These are phyloP conservation scores for Ascochyta viciae-villosae DNA, from an alignment of 2,329 filamentous ascomycete species.

Conservation along the genomic window DNA sequence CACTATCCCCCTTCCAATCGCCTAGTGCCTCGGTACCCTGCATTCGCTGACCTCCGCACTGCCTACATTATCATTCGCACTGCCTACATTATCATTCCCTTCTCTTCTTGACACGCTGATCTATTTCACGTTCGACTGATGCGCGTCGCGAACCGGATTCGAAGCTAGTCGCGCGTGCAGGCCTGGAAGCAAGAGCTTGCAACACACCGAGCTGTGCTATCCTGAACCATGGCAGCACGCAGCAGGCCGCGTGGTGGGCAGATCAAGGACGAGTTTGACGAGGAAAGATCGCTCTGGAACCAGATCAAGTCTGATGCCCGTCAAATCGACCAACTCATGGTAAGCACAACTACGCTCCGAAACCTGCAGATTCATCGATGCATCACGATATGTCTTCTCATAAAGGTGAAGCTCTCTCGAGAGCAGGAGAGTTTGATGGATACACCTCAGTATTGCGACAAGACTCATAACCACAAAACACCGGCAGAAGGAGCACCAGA, in stretches of 20 bases:
- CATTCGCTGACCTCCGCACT: conserved; percentile 16
- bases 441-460: not conserved
- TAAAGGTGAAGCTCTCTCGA: not conserved
- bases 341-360: conserved; percentile 37
- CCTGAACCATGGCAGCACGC: conserved; percentile 53
- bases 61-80: conserved; percentile 11
- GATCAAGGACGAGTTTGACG: conserved; percentile 58
- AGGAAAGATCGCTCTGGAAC: conserved; percentile 59
- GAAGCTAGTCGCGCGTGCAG: conserved; percentile 11
- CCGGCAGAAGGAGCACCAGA: not conserved
- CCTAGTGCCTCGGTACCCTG: conserved; percentile 31
- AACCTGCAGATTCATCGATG: conserved; percentile 1
- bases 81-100: conserved; percentile 9
- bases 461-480: not conserved
- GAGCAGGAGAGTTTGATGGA: not conserved
- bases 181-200: conserved; percentile 17
- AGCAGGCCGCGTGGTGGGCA: conserved; percentile 53
- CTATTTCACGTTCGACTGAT: conserved; percentile 2
- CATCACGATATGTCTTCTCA: conserved; percentile 2
- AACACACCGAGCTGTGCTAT: conserved; percentile 5
- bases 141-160: conserved; percentile 13
- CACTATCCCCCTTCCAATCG: conserved; percentile 27
- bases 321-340: conserved; percentile 56
- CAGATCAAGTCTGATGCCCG: conserved; percentile 55
- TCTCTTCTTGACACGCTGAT: conserved; percentile 2